phyloP scores from a whole-genome alignment of 2,329 filamentous ascomycete genomes.

The Trichoderma hamatum region DNA sequence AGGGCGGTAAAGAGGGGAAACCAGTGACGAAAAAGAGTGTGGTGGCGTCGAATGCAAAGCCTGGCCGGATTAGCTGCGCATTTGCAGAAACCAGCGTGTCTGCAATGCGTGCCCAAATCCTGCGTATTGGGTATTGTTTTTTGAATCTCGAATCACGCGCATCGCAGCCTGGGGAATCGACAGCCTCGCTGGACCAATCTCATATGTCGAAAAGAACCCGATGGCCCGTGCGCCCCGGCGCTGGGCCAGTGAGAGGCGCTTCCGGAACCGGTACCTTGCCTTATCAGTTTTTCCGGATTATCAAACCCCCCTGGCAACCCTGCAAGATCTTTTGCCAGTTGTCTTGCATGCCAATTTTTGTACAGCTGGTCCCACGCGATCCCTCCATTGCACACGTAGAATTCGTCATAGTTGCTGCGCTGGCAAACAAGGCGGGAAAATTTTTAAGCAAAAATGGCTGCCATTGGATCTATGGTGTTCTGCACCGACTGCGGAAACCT shows the following conservation, averaged over 20 bases:
- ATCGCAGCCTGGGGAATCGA: constrained; percentile 28
- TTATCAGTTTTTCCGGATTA: constrained; percentile 39
- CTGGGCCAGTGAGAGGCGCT: constrained; percentile 30
- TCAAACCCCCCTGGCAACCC: constrained; percentile 10
- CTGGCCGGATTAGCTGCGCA: neutral
- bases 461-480: constrained; percentile 89
- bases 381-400: constrained; percentile 19
- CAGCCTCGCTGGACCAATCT: constrained; percentile 30
- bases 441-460: constrained; percentile 65
- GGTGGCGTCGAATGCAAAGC: neutral
- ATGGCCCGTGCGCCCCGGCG: constrained; percentile 14
- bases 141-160: constrained; percentile 25
- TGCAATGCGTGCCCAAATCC: constrained; percentile 22
- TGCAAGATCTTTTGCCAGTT: constrained; percentile 26
- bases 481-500: constrained; percentile 92
- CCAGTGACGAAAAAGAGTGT: neutral
- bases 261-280: constrained; percentile 33
- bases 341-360: constrained; percentile 34
- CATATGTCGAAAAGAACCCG: constrained; percentile 1
- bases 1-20: neutral
- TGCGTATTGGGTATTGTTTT: constrained; percentile 17
- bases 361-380: constrained; percentile 28
- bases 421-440: constrained; percentile 4
- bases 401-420: constrained; percentile 19
- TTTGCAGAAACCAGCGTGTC: constrained; percentile 3